Conservation (phyloP, 2,329 filamentous ascomycete genomes). For the Penicillium sp. region DNA sequence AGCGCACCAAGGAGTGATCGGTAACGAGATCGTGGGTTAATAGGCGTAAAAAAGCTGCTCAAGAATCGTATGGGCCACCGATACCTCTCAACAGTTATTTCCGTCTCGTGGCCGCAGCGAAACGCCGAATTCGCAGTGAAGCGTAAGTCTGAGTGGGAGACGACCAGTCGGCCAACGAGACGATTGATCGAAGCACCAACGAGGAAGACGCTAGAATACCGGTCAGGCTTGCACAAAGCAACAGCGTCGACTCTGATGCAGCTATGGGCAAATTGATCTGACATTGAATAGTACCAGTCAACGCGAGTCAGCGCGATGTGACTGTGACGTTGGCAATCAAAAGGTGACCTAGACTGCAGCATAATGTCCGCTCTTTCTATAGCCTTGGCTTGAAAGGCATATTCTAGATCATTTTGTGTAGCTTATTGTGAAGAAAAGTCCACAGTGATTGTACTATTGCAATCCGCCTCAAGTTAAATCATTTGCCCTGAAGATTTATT, state of each 20-base stretch:
- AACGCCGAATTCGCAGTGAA: constrained; percentile 1
- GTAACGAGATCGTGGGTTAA: constrained; percentile 1
- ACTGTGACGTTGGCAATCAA: neutral
- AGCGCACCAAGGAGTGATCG: constrained; percentile 2
- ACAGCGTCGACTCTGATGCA: constrained; percentile 4
- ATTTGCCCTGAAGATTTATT: no score
- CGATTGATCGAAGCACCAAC: neutral
- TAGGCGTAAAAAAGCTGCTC: constrained; percentile 1
- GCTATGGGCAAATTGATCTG: neutral
- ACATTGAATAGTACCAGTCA: neutral
- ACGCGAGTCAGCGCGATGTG: neutral
- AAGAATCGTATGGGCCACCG: neutral
- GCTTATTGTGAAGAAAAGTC: no score
- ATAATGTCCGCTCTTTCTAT: no score
- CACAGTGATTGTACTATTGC: no score
- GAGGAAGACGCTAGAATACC: neutral
- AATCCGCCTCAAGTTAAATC: no score
- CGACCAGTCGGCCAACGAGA: neutral
- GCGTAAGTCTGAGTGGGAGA: constrained; percentile 4
- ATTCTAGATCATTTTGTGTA: no score
- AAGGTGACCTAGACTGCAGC: neutral
- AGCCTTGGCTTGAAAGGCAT: no score
- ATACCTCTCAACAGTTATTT: neutral
- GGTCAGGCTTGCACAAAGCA: neutral
- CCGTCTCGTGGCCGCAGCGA: constrained; percentile 4